Evolutionary conservation across 441 rosid genomes (phyloP).

Genomic region (Brassica hybrid): DNA sequence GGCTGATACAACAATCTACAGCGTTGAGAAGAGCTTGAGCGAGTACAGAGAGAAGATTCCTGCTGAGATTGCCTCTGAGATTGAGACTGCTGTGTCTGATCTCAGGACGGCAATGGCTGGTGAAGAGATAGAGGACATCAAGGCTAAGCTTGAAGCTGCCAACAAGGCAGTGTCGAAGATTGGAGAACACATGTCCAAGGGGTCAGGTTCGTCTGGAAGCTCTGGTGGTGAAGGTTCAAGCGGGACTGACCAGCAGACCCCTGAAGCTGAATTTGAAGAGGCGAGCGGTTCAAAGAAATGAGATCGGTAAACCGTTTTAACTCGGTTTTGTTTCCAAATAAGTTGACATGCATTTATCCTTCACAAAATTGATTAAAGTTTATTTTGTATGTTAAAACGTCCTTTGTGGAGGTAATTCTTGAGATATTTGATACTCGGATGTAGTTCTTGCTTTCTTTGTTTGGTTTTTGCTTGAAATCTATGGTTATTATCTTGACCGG

Average conservation of each 20-base stretch:
- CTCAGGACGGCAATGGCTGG: conserved; percentile 57
- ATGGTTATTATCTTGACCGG: conserved; percentile 23
- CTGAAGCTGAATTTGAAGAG: conserved; percentile 64
- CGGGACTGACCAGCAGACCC: conserved; percentile 50
- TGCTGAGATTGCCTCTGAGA: conserved; percentile 54
- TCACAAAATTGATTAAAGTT: conserved; percentile 34
- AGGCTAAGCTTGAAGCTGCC: conserved; percentile 58
- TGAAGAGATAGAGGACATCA: conserved; percentile 55
- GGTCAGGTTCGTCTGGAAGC: conserved; percentile 44
- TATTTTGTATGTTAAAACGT: conserved; percentile 26
- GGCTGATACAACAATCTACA: conserved; percentile 63
- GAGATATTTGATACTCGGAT: conserved; percentile 20
- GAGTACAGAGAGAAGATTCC: conserved; percentile 66
- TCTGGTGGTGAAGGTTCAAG: conserved; percentile 47
- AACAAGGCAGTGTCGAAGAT: conserved; percentile 68
- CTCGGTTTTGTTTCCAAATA: conserved; percentile 28
- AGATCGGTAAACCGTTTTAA: conserved; percentile 17
- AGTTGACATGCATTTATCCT: conserved; percentile 19
- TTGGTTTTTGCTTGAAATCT: conserved; percentile 24
- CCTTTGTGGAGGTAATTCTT: conserved; percentile 1
- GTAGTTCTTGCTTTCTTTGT: conserved; percentile 16
- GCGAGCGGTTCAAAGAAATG: conserved; percentile 49
- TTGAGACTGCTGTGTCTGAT: conserved; percentile 59
- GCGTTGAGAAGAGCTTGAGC: conserved; percentile 61
- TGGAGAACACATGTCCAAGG: conserved; percentile 61